Conservation (phyloP, 371 early-diverging fungal species). For the Blakeslea trispora region DNA sequence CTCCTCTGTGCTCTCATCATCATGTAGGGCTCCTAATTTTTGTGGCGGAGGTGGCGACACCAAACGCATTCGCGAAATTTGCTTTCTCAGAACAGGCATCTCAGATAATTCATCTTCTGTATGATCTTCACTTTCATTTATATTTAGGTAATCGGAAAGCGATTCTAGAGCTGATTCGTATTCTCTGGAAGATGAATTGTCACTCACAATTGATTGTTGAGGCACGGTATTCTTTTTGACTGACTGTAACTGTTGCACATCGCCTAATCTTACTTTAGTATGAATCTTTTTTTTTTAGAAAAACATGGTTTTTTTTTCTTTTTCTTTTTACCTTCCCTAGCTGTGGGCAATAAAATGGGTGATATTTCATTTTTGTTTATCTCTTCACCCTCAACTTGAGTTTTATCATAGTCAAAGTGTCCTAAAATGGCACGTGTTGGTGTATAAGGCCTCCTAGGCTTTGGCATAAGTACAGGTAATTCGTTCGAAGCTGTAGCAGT, state of each 20-base stretch:
- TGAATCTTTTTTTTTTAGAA: background rate
- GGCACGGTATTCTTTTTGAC: background rate
- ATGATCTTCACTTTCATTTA: background rate
- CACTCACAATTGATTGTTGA: background rate
- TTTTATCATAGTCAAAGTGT: conserved; percentile 20
- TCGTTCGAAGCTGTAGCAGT: background rate
- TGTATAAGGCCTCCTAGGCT: conserved; percentile 18
- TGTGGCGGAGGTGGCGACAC: background rate
- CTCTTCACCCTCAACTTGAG: conserved; percentile 18
- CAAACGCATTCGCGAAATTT: background rate
- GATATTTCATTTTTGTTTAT: conserved; percentile 6
- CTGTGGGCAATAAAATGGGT: conserved; percentile 12
- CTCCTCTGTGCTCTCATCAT: background rate
- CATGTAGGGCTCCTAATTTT: background rate
- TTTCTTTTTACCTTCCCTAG: conserved; percentile 5
- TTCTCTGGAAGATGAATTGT: conserved; percentile 10
- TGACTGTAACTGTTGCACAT: background rate
- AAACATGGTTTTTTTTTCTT: too few species aligned
- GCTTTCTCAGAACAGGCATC: background rate
- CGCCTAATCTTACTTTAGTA: background rate
- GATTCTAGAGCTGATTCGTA: conserved; percentile 24
- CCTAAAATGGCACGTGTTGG: conserved; percentile 20
- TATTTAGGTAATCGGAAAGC: conserved; percentile 1
- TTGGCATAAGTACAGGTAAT: conserved; percentile 20
- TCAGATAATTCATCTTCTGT: background rate